Conservation (phyloP, 2,329 filamentous ascomycete genomes). For the Aspergillus puulaauensis region DNA sequence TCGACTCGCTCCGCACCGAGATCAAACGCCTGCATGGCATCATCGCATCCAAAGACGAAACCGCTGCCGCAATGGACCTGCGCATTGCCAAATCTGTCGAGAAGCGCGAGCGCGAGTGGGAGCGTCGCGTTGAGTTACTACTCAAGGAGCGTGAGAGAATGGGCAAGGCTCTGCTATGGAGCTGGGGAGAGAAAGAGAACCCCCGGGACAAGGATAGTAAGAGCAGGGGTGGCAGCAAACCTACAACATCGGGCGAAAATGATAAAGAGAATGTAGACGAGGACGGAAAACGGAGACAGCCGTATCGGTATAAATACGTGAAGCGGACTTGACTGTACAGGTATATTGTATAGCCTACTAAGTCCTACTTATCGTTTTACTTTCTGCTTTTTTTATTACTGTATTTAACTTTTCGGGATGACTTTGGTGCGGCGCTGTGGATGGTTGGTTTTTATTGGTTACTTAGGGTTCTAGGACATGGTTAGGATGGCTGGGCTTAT, state of each 20-base stretch:
- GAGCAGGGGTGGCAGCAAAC: constrained; percentile 10
- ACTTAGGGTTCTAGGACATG: neutral
- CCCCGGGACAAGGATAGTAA: constrained; percentile 24
- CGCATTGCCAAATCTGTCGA: constrained; percentile 42
- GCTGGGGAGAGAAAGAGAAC: constrained; percentile 43
- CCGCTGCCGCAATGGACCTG: constrained; percentile 38
- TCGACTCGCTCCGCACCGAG: constrained; percentile 32
- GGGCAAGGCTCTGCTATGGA: constrained; percentile 40
- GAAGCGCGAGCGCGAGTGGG: constrained; percentile 45
- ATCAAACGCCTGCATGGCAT: constrained; percentile 34
- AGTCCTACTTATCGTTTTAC: neutral
- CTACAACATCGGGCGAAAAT: neutral
- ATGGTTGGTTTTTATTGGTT: neutral
- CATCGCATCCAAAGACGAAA: constrained; percentile 42
- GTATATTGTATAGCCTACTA: neutral
- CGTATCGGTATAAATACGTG: constrained; percentile 42
- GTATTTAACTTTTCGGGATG: neutral
- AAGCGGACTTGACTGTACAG: constrained; percentile 4
- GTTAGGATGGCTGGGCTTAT: neutral
- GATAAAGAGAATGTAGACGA: constrained; percentile 25
- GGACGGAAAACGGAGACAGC: constrained; percentile 26
- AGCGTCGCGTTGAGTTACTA: constrained; percentile 40
- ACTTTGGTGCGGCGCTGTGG: neutral
- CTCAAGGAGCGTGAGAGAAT: constrained; percentile 54
- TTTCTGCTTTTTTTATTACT: neutral